Evolutionary conservation across 2,329 filamentous ascomycete genomes (phyloP).

Genomic region (Exophiala spinifera): DNA sequence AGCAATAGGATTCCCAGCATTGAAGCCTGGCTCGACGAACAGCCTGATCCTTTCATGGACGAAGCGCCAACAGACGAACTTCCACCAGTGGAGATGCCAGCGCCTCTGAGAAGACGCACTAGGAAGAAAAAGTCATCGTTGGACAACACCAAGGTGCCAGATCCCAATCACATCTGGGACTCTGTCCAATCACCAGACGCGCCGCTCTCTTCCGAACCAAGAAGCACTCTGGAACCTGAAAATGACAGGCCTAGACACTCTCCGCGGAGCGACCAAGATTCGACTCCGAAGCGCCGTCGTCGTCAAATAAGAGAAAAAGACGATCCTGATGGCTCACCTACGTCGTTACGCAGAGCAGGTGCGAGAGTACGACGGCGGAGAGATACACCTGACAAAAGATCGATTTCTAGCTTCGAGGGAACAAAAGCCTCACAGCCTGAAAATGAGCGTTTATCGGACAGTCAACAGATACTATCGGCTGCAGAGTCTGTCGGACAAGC

Average conservation of each 20-base stretch:
- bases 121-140: slow-evolving; percentile 31
- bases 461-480: slow-evolving; percentile 31
- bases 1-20: slow-evolving; percentile 53
- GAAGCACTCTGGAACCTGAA: background rate
- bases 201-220: slow-evolving; percentile 7
- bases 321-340: slow-evolving; percentile 24
- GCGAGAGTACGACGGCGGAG: slow-evolving; percentile 19
- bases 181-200: slow-evolving; percentile 20
- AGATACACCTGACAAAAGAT: slow-evolving; percentile 12
- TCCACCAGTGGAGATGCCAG: slow-evolving; percentile 38
- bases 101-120: slow-evolving; percentile 42
- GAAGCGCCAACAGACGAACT: slow-evolving; percentile 26
- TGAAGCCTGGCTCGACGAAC: slow-evolving; percentile 60
- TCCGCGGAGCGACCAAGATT: slow-evolving; percentile 12
- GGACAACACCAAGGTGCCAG: slow-evolving; percentile 26
- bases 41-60: slow-evolving; percentile 56
- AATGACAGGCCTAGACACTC: background rate
- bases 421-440: background rate
- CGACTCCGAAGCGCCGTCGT: slow-evolving; percentile 6
- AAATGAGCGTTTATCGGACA: background rate
- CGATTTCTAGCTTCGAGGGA: background rate
- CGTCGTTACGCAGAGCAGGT: slow-evolving; percentile 31
- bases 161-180: slow-evolving; percentile 30
- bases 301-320: slow-evolving; percentile 8
- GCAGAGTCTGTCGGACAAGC: slow-evolving; percentile 44